These are phyloP conservation scores for Agaricus bisporus DNA, from an alignment of 768 basidiomycete species.

Conservation along the genomic window DNA sequence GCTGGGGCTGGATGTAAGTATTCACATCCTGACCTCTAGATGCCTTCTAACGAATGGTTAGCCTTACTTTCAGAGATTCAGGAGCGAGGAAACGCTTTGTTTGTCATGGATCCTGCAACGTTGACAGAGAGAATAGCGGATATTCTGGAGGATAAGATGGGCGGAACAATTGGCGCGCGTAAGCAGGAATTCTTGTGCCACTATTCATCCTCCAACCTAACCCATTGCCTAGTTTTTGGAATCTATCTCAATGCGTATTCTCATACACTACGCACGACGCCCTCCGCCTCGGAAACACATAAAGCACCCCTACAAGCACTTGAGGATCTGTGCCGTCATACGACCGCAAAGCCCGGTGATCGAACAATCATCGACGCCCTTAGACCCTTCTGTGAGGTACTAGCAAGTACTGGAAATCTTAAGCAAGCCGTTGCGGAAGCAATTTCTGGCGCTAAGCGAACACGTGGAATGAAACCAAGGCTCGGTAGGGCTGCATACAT, in stretches of 20 bases:
- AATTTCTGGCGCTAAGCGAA: constrained; percentile 38
- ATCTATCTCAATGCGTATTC: constrained; percentile 38
- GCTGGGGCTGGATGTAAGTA: constrained; percentile 34
- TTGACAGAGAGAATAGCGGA: constrained; percentile 29
- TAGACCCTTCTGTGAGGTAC: constrained; percentile 33
- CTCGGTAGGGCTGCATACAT: constrained; percentile 45
- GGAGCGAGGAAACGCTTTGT: neutral
- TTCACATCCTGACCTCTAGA: neutral
- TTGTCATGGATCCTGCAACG: constrained; percentile 9
- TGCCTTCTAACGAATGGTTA: neutral
- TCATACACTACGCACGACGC: constrained; percentile 12
- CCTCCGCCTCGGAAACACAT: neutral
- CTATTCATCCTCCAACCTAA: neutral
- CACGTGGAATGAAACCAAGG: constrained; percentile 38
- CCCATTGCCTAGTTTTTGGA: constrained; percentile 28
- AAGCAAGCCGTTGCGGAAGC: constrained; percentile 29
- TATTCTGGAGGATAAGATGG: constrained; percentile 46
- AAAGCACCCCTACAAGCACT: constrained; percentile 20
- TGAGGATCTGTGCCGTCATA: constrained; percentile 30
- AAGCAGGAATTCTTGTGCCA: constrained; percentile 15
- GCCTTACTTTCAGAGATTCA: neutral
- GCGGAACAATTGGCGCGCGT: constrained; percentile 50
- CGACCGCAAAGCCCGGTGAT: constrained; percentile 46
- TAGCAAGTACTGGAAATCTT: constrained; percentile 20
- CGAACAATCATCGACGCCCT: constrained; percentile 55